These are phyloP conservation scores for Talinum fruticosum DNA, from an alignment of 148 eudicot species.

Conservation along the genomic window DNA sequence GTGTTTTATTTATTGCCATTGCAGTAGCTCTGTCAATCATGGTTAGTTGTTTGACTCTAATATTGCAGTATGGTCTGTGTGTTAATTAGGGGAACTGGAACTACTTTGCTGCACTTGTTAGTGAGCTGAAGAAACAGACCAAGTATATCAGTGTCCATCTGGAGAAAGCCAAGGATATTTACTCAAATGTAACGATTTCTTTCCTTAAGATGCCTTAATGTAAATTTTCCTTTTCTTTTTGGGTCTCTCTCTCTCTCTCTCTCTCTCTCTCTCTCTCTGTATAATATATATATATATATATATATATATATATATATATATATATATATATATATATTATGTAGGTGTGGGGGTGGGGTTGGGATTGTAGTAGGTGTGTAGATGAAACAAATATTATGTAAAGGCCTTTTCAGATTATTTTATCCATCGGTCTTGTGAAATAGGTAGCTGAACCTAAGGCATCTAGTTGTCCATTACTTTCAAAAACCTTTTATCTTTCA, in stretches of 20 bases:
- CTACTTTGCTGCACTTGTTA: slow-evolving; percentile 91
- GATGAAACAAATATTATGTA: neutral
- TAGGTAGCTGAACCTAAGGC: neutral
- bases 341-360: neutral
- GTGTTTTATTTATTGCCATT: neutral
- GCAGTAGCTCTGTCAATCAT: slow-evolving; percentile 8
- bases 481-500: neutral
- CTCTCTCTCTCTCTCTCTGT: too few relatives aligned
- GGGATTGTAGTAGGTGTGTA: neutral
- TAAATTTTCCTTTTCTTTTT: neutral
- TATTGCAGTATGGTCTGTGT: slow-evolving; percentile 9
- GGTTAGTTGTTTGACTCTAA: slow-evolving; percentile 1
- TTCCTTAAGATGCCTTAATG: slow-evolving; percentile 10
- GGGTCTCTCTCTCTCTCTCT: neutral
- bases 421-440: neutral
- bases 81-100: slow-evolving; percentile 90
- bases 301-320: too few relatives aligned
- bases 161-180: slow-evolving; percentile 93
- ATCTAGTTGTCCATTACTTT: neutral
- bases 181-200: slow-evolving; percentile 55
- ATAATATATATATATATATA: too few relatives aligned
- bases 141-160: slow-evolving; percentile 92
- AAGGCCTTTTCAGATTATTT: neutral
- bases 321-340: too few relatives aligned
- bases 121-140: slow-evolving; percentile 76